These are phyloP conservation scores for Coniochaeta sp. DNA, from an alignment of 2,329 filamentous ascomycete species.

Conservation along the genomic window DNA sequence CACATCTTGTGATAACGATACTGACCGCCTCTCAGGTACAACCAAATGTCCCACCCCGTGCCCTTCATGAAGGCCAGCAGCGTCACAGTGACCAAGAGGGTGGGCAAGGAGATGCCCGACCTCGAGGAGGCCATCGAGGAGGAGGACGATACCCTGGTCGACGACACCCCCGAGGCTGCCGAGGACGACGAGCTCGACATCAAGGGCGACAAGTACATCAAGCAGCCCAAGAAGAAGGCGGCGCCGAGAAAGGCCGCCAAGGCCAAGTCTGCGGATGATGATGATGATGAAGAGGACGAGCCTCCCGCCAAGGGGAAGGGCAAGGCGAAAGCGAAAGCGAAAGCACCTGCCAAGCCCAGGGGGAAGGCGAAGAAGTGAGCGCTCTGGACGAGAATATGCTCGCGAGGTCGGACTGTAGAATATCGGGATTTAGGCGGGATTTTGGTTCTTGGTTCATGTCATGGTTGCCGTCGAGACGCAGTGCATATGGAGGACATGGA, in stretches of 20 bases:
- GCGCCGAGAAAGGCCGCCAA: conserved; percentile 16
- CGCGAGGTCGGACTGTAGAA: background rate
- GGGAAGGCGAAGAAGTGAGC: background rate
- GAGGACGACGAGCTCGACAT: conserved; percentile 76
- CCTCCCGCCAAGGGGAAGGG: background rate
- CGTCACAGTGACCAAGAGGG: conserved; percentile 68
- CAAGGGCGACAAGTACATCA: conserved; percentile 94
- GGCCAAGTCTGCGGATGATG: background rate
- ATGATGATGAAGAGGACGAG: background rate
- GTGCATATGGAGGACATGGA: background rate
- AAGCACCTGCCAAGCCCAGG: background rate
- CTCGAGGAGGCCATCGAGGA: conserved; percentile 95
- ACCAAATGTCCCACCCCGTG: conserved; percentile 75
- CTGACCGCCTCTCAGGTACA: conserved; percentile 55
- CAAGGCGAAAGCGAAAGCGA: background rate
- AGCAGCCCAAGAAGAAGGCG: conserved; percentile 71
- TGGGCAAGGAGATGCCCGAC: conserved; percentile 73
- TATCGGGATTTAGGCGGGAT: background rate
- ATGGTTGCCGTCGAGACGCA: background rate
- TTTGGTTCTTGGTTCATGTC: background rate
- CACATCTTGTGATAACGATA: conserved; percentile 7
- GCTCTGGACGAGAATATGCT: background rate
- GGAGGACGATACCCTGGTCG: conserved; percentile 65
- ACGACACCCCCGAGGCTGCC: conserved; percentile 51
- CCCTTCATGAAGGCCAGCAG: conserved; percentile 93